These are phyloP conservation scores for Thelonectria rubi DNA, from an alignment of 2,329 filamentous ascomycete species.

Conservation along the genomic window DNA sequence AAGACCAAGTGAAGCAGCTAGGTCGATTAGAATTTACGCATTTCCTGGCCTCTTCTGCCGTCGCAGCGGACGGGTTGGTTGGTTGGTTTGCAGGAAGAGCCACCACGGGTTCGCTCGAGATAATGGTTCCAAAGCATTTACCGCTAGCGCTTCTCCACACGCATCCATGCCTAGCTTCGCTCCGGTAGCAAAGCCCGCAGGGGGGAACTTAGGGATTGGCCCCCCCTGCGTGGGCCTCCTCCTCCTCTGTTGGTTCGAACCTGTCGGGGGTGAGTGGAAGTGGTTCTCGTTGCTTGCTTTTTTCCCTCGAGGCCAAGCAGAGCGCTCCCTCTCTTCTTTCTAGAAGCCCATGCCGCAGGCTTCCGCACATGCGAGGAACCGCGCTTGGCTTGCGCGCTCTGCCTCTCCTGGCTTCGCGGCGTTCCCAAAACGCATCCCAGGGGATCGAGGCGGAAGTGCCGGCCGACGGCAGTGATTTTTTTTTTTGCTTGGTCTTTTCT, in stretches of 20 bases:
- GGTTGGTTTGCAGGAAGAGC: no score
- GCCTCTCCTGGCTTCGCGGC: background rate
- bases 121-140: background rate
- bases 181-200: constrained; percentile 6
- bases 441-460: constrained; percentile 4
- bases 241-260: background rate
- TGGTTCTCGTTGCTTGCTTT: constrained; percentile 7
- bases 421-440: background rate
- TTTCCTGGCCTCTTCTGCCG: background rate
- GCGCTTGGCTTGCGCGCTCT: constrained; percentile 1
- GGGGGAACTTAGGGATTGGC: background rate
- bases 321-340: background rate
- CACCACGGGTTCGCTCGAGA: background rate
- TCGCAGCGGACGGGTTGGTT: background rate
- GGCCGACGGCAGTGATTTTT: constrained; percentile 14
- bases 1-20: constrained; percentile 5
- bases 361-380: constrained; percentile 15
- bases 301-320: background rate
- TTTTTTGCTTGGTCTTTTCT: background rate
- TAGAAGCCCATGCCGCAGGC: constrained; percentile 19
- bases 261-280: no score
- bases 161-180: constrained; percentile 3
- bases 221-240: no score
- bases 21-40: constrained; percentile 14
- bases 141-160: background rate